These are phyloP conservation scores for Gossypium raimondii DNA, from an alignment of 345 rosid species.

Conservation along the genomic window DNA sequence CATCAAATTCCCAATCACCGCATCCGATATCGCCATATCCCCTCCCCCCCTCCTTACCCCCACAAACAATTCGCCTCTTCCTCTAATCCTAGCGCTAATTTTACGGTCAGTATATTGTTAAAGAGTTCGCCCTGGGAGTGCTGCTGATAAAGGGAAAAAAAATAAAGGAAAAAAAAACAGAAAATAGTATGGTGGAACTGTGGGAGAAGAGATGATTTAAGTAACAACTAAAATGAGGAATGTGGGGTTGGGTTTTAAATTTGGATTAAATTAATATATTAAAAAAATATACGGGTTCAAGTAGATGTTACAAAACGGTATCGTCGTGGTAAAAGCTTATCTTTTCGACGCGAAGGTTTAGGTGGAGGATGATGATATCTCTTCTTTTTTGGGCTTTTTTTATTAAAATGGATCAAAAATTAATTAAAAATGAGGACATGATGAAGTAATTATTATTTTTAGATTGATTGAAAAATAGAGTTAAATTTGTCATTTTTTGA, in stretches of 20 bases:
- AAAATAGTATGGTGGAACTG: background rate
- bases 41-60: background rate
- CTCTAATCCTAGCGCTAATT: background rate
- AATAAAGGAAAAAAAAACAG: background rate
- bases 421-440: rapidly evolving
- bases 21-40: slow-evolving; percentile 77
- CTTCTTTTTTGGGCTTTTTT: too few relatives aligned
- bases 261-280: background rate
- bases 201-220: background rate
- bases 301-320: background rate
- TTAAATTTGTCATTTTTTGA: too few relatives aligned
- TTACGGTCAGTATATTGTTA: background rate
- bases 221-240: slow-evolving; percentile 8
- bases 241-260: slow-evolving; percentile 14
- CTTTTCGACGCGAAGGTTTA: too few relatives aligned
- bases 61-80: background rate
- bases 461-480: rapidly evolving
- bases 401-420: too few relatives aligned
- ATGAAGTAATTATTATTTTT: rapidly evolving
- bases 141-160: background rate
- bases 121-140: background rate
- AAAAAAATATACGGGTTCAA: too few relatives aligned
- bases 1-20: slow-evolving; percentile 73
- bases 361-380: too few relatives aligned
- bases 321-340: too few relatives aligned